phyloP scores from a whole-genome alignment of 345 rosid genomes.

The Syzygium grande region DNA sequence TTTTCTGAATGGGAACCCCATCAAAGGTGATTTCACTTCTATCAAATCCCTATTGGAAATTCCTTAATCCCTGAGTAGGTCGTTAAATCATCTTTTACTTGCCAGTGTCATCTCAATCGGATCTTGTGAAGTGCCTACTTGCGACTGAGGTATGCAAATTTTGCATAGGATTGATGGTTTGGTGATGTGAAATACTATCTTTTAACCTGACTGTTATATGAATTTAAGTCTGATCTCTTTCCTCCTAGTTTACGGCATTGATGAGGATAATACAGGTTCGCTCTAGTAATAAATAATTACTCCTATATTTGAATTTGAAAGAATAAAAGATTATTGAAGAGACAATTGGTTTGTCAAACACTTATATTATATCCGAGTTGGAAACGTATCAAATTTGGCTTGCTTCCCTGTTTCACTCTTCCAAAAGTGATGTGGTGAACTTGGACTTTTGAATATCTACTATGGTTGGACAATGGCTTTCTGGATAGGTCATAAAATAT shows the following conservation, averaged over 20 bases:
- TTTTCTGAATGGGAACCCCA: conserved; percentile 68
- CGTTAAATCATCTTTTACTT: conserved; percentile 8
- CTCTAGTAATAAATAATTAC: not conserved
- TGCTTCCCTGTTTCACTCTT: not conserved
- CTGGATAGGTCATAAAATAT: not conserved
- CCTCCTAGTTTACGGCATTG: not conserved
- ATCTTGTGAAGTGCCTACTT: conserved; percentile 80
- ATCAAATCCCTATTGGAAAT: not conserved
- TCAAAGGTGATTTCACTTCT: conserved; percentile 44
- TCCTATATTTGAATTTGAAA: not conserved
- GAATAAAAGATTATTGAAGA: not conserved
- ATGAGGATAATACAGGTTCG: not conserved
- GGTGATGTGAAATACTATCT: not conserved
- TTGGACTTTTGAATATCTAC: not conserved
- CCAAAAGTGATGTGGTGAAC: not conserved
- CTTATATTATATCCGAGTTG: not conserved
- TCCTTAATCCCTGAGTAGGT: not conserved
- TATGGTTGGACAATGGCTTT: not conserved
- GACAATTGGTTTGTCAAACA: not conserved
- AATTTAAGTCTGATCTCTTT: not conserved
- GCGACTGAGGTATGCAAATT: conserved; percentile 57
- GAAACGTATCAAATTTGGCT: not conserved
- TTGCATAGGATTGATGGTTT: not conserved
- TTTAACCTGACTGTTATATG: not conserved
- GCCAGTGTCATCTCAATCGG: conserved; percentile 68